phyloP scores from a whole-genome alignment of 345 rosid species.

The Crucihimalaya himalaica region DNA sequence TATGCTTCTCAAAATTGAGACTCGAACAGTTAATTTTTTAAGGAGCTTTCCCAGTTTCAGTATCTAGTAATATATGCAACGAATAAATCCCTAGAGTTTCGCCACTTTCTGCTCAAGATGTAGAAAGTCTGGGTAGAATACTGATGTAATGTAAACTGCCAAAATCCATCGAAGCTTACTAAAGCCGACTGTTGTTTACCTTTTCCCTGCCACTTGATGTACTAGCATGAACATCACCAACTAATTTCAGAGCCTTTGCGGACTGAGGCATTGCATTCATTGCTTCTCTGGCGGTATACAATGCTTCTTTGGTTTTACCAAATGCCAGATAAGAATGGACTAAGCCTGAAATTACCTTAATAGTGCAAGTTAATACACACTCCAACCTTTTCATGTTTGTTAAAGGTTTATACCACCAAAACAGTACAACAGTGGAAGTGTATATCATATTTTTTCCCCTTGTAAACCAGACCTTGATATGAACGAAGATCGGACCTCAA shows the following conservation, averaged over 20 bases:
- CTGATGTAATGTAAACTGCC: not conserved
- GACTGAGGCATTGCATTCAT: constrained; percentile 99
- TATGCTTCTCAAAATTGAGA: not conserved
- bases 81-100: too few relatives aligned
- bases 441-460: constrained; percentile 4
- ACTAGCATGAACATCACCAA: constrained; percentile 96
- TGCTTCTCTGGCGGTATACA: constrained; percentile 94
- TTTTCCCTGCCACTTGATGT: constrained; percentile 92
- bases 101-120: too few relatives aligned
- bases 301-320: constrained; percentile 89
- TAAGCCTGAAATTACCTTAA: constrained; percentile 61
- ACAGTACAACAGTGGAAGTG: constrained; percentile 26
- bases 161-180: constrained; percentile 18
- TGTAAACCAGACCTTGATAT: constrained; percentile 74
- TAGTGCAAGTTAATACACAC: constrained; percentile 22
- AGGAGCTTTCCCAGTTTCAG: not conserved
- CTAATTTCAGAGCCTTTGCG: constrained; percentile 90
- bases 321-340: constrained; percentile 93
- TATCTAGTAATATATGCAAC: not conserved
- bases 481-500: constrained; percentile 97
- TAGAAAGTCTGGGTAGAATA: not conserved
- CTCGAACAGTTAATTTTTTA: not conserved
- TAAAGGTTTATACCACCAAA: constrained; percentile 17
- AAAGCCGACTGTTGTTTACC: constrained; percentile 48
- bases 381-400: constrained; percentile 21